A percentile compares a stretch with the other conserved stretches of the same genome.
Evolutionary conservation across 495 filamentous ascomycete genomes (phyloP).

Genomic region (Daldinia caldariorum): DNA sequence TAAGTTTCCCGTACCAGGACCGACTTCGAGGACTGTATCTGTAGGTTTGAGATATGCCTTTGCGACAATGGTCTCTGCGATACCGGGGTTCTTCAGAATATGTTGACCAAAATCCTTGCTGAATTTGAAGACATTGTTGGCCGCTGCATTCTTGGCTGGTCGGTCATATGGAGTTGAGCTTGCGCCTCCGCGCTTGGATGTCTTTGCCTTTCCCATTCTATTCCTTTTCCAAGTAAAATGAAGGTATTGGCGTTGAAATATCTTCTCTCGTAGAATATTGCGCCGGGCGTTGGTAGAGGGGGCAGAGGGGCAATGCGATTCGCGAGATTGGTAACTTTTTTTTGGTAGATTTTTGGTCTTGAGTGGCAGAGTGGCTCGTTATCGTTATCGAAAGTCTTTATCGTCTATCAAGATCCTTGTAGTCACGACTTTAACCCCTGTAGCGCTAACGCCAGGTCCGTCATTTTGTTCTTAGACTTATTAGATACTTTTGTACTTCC

Average conservation of each 20-base stretch:
- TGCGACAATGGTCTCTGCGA: conserved; percentile 79
- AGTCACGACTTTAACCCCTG: background rate
- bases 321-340: conserved; percentile 23
- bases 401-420: conserved; percentile 34
- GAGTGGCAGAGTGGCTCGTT: conserved; percentile 27
- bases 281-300: conserved; percentile 7
- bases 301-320: conserved; percentile 33
- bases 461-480: conserved; percentile 2
- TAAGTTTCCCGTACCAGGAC: conserved; percentile 82
- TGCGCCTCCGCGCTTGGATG: conserved; percentile 67
- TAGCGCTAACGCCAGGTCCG: conserved; percentile 1
- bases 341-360: conserved; percentile 39
- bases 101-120: conserved; percentile 76
- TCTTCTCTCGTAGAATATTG: conserved; percentile 13
- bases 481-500: background rate
- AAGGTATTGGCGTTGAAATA: background rate
- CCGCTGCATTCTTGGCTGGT: conserved; percentile 51
- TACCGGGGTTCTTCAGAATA: conserved; percentile 94
- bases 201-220: conserved; percentile 69
- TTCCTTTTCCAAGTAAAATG: background rate
- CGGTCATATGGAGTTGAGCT: conserved; percentile 66
- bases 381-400: conserved; percentile 32
- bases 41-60: conserved; percentile 92
- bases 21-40: conserved; percentile 69
- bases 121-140: conserved; percentile 84